Evolutionary conservation across 2,329 filamentous ascomycete species (phyloP).

Genomic region (Clarireedia sp.): DNA sequence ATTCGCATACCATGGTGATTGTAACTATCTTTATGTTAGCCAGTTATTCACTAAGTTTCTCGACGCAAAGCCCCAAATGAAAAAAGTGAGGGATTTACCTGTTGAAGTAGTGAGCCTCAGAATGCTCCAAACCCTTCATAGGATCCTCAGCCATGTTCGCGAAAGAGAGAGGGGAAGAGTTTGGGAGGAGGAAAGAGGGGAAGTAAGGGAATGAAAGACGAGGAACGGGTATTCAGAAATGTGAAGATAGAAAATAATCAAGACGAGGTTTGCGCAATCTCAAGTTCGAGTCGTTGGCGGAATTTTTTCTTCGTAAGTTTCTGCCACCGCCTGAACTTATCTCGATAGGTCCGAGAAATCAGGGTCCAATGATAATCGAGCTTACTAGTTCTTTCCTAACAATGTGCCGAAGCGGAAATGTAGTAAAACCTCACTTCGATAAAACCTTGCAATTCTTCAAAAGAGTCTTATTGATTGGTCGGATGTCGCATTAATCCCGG

Average conservation of each 20-base stretch:
- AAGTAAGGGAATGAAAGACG: slow-evolving; percentile 3
- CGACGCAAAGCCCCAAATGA: neutral
- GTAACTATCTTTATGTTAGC: slow-evolving; percentile 54
- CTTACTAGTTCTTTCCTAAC: neutral
- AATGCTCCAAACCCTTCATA: slow-evolving; percentile 37
- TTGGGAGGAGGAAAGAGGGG: slow-evolving; percentile 1
- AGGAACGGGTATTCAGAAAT: neutral
- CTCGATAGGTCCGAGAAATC: neutral
- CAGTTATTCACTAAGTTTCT: neutral
- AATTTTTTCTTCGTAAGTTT: neutral
- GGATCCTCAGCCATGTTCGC: slow-evolving; percentile 45
- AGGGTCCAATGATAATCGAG: neutral
- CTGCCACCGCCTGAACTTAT: neutral
- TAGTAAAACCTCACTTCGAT: too few species aligned
- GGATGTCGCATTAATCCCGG: too few species aligned
- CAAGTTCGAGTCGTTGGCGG: neutral
- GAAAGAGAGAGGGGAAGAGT: neutral
- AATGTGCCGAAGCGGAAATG: neutral
- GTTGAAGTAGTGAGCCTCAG: slow-evolving; percentile 99
- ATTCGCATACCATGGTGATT: slow-evolving; percentile 82
- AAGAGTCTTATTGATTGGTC: too few species aligned
- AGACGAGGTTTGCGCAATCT: neutral
- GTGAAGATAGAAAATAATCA: neutral
- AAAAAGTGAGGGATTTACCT: slow-evolving; percentile 48
- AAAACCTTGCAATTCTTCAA: too few species aligned